Conservation (phyloP, 495 filamentous ascomycete species). For the Hypoxylon fragiforme region DNA sequence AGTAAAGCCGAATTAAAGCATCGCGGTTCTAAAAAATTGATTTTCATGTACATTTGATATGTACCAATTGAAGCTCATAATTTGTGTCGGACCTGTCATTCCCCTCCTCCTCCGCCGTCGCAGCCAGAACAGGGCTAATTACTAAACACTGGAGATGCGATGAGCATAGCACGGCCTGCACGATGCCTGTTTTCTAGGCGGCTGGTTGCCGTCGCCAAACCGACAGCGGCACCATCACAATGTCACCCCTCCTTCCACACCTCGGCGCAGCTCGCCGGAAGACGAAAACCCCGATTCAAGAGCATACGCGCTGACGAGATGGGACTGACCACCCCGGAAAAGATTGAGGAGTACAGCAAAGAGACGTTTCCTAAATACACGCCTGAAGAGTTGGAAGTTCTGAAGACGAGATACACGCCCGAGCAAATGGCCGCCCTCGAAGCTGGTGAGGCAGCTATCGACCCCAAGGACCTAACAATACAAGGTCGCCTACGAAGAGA, state of each 20-base stretch:
- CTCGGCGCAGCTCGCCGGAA: slow-evolving; percentile 44
- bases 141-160: slow-evolving; percentile 31
- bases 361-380: slow-evolving; percentile 66
- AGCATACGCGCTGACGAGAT: slow-evolving; percentile 49
- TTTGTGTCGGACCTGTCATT: slow-evolving; percentile 4
- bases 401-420: slow-evolving; percentile 71
- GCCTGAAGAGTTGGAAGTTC: slow-evolving; percentile 62
- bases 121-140: slow-evolving; percentile 21
- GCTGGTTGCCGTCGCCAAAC: slow-evolving; percentile 30
- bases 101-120: slow-evolving; percentile 9
- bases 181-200: slow-evolving; percentile 39
- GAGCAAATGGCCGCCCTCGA: slow-evolving; percentile 83
- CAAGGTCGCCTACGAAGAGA: slow-evolving; percentile 72
- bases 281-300: slow-evolving; percentile 47
- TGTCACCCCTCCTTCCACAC: slow-evolving; percentile 48
- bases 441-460: slow-evolving; percentile 81
- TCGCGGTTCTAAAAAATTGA: slow-evolving; percentile 23
- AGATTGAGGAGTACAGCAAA: slow-evolving; percentile 48
- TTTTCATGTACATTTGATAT: slow-evolving; percentile 29
- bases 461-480: slow-evolving; percentile 72
- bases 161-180: slow-evolving; percentile 40
- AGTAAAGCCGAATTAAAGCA: slow-evolving; percentile 14
- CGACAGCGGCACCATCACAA: slow-evolving; percentile 29
- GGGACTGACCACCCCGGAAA: slow-evolving; percentile 43
- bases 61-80: slow-evolving; percentile 33